Evolutionary conservation across 2,329 filamentous ascomycete genomes (phyloP).

Genomic region (Neofusicoccum laricinum): DNA sequence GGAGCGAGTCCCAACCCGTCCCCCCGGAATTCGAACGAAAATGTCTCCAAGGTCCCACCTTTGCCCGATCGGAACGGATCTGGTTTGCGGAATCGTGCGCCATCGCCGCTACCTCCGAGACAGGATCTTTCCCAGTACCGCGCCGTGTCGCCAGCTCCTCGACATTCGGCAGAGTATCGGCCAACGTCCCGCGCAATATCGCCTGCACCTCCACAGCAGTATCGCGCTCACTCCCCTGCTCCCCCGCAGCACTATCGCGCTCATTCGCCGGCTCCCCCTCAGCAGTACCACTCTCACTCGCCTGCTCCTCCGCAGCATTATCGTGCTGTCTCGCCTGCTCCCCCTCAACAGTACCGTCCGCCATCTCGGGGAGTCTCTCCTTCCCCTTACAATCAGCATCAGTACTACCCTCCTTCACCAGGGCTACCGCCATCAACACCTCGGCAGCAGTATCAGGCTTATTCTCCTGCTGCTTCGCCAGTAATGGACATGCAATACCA

Average conservation of each 20-base stretch:
- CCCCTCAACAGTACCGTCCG: slow-evolving; percentile 25
- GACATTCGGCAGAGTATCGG: slow-evolving; percentile 23
- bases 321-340: slow-evolving; percentile 11
- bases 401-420: slow-evolving; percentile 32
- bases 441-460: slow-evolving; percentile 14
- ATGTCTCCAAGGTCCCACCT: slow-evolving; percentile 1
- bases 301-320: slow-evolving; percentile 32
- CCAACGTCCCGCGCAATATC: slow-evolving; percentile 15
- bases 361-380: slow-evolving; percentile 24
- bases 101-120: slow-evolving; percentile 21
- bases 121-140: slow-evolving; percentile 25
- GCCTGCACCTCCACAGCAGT: slow-evolving; percentile 21
- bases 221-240: not conserved
- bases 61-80: slow-evolving; percentile 3
- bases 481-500: not conserved
- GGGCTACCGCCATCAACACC: slow-evolving; percentile 29
- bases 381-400: slow-evolving; percentile 7
- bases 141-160: slow-evolving; percentile 36
- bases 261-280: slow-evolving; percentile 20
- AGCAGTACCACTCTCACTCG: slow-evolving; percentile 28
- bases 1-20: slow-evolving; percentile 30
- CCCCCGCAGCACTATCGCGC: slow-evolving; percentile 21
- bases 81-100: not conserved
- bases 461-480: slow-evolving; percentile 19
- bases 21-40: slow-evolving; percentile 10